These are phyloP conservation scores for Mycogone perniciosa DNA, from an alignment of 2,329 filamentous ascomycete genomes.

Conservation along the genomic window DNA sequence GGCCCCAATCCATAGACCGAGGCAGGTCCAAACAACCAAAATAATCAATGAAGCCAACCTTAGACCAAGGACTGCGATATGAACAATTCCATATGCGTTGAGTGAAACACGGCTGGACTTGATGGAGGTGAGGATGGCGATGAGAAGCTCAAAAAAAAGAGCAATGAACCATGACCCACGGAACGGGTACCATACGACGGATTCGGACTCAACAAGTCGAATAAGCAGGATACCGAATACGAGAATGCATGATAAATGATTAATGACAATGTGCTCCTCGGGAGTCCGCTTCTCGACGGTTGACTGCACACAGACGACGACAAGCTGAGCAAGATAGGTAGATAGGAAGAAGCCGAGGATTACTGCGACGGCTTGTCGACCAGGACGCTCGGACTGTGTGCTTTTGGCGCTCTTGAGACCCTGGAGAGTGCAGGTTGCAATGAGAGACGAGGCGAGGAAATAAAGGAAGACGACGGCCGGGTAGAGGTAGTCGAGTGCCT, in stretches of 20 bases:
- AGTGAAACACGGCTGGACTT: conserved; percentile 5
- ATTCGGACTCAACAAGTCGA: conserved; percentile 43
- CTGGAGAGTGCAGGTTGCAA: conserved; percentile 49
- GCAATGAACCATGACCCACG: conserved; percentile 57
- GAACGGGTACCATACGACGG: conserved; percentile 56
- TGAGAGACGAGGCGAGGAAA: conserved; percentile 45
- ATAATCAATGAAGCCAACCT: conserved; percentile 23
- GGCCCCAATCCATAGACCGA: conserved; percentile 22
- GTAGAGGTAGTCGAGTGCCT: conserved; percentile 51
- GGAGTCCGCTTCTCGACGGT: conserved; percentile 18
- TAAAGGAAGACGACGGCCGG: conserved; percentile 51
- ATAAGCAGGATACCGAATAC: conserved; percentile 57
- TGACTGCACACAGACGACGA: conserved; percentile 26
- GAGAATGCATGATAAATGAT: conserved; percentile 54
- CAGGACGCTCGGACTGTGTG: conserved; percentile 14
- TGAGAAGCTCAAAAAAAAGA: conserved; percentile 47
- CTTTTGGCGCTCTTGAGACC: conserved; percentile 27
- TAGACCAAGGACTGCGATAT: conserved; percentile 15
- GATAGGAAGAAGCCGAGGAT: conserved; percentile 38
- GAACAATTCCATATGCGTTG: conserved; percentile 19
- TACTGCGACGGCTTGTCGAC: conserved; percentile 28
- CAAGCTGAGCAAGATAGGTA: conserved; percentile 44
- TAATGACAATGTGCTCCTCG: conserved; percentile 46
- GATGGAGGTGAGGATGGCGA: conserved; percentile 28
- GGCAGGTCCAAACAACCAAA: conserved; percentile 21